Conservation (phyloP, 768 basidiomycete genomes). For the Suillus occidentalis region DNA sequence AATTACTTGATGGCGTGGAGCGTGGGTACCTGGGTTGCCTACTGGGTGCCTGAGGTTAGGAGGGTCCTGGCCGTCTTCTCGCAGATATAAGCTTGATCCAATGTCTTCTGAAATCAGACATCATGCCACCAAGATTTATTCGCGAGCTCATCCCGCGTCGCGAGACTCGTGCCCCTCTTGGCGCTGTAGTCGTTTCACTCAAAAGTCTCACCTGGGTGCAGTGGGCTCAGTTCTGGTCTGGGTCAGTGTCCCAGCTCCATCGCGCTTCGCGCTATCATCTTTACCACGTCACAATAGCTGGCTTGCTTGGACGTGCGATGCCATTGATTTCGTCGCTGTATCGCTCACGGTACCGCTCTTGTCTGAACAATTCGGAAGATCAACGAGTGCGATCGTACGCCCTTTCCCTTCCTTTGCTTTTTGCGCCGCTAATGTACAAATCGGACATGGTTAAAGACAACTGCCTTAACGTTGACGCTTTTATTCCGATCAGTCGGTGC, state of each 20-base stretch:
- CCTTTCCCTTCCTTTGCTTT: background rate
- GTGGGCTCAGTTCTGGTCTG: conserved; percentile 58
- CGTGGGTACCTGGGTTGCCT: background rate
- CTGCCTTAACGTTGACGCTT: conserved; percentile 87
- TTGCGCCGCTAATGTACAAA: background rate
- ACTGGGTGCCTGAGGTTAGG: background rate
- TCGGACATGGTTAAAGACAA: conserved; percentile 43
- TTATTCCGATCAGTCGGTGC: conserved; percentile 84
- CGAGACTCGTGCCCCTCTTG: conserved; percentile 38
- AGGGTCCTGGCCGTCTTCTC: background rate
- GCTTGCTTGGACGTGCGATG: conserved; percentile 86
- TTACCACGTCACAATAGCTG: conserved; percentile 43
- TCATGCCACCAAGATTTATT: conserved; percentile 53
- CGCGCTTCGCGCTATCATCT: background rate
- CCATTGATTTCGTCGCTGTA: conserved; percentile 84
- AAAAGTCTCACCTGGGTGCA: conserved; percentile 50
- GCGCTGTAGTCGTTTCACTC: conserved; percentile 47
- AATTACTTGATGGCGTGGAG: background rate
- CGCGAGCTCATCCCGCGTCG: conserved; percentile 49
- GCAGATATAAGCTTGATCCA: background rate
- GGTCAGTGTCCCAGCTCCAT: conserved; percentile 35
- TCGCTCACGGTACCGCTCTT: conserved; percentile 57
- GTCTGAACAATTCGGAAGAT: conserved; percentile 45
- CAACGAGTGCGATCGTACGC: conserved; percentile 45
- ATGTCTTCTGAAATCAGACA: background rate